These are phyloP conservation scores for Dentipellis sp. DNA, from an alignment of 768 basidiomycete species.

Conservation along the genomic window DNA sequence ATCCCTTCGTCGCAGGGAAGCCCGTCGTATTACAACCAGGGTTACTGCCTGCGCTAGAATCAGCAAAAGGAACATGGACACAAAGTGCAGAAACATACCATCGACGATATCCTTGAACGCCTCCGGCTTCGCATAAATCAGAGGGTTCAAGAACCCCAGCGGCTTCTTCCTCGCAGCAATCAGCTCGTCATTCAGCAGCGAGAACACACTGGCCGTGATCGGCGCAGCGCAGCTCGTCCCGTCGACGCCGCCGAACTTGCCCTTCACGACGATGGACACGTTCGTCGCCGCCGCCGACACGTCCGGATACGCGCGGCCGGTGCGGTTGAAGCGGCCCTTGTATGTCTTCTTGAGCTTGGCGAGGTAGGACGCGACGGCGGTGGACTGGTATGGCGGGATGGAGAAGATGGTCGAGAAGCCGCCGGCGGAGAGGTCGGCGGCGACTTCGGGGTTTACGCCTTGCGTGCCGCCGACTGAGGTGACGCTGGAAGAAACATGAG, in stretches of 20 bases:
- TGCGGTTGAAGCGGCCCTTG: not conserved
- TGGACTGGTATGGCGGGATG: slow-evolving; percentile 17
- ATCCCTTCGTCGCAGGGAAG: slow-evolving; percentile 9
- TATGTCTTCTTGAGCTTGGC: not conserved
- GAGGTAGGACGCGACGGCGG: slow-evolving; percentile 9
- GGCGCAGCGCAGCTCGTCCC: slow-evolving; percentile 26
- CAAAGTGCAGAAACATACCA: slow-evolving; percentile 14
- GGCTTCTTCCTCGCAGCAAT: slow-evolving; percentile 16
- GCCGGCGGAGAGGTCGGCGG: slow-evolving; percentile 18
- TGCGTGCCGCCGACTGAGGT: not conserved
- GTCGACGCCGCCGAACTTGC: slow-evolving; percentile 6
- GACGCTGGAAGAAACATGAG: not conserved
- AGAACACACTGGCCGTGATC: slow-evolving; percentile 24
- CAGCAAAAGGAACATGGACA: slow-evolving; percentile 6
- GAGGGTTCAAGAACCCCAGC: too few species aligned
- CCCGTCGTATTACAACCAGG: slow-evolving; percentile 11
- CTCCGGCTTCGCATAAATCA: slow-evolving; percentile 9
- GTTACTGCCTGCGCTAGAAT: slow-evolving; percentile 20
- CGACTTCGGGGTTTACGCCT: slow-evolving; percentile 3
- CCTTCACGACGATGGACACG: slow-evolving; percentile 13
- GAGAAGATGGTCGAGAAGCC: slow-evolving; percentile 23
- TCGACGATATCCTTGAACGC: slow-evolving; percentile 15
- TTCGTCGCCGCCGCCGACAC: slow-evolving; percentile 29
- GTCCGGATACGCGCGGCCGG: slow-evolving; percentile 18
- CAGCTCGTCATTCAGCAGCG: slow-evolving; percentile 13